These are phyloP conservation scores for Fusarium sp. DNA, from an alignment of 2,329 filamentous ascomycete genomes.

Conservation along the genomic window DNA sequence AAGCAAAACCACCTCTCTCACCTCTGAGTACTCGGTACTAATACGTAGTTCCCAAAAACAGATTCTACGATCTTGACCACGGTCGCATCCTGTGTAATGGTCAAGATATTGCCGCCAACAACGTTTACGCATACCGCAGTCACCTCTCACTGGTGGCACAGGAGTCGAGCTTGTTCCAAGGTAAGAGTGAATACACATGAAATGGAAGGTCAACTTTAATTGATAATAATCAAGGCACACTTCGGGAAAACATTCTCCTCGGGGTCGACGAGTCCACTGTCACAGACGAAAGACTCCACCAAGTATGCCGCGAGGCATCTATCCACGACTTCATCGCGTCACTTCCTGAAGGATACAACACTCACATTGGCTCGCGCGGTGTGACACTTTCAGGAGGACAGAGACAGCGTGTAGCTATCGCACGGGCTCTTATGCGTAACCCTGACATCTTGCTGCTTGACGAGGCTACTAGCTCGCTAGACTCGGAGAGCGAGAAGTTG, in stretches of 20 bases:
- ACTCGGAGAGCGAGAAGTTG: slow-evolving; percentile 72
- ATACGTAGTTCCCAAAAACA: no score
- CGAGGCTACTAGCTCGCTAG: slow-evolving; percentile 78
- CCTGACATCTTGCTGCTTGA: slow-evolving; percentile 77
- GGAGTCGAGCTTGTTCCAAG: slow-evolving; percentile 79
- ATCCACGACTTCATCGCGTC: slow-evolving; percentile 78
- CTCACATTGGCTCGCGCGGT: slow-evolving; percentile 75
- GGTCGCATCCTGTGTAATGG: slow-evolving; percentile 76
- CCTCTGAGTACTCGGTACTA: no score
- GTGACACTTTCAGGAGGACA: slow-evolving; percentile 77
- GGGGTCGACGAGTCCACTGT: slow-evolving; percentile 68
- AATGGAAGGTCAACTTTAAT: no score
- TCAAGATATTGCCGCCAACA: slow-evolving; percentile 68
- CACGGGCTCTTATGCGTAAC: slow-evolving; percentile 74
- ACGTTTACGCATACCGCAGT: slow-evolving; percentile 72
- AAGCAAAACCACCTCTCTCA: no score
- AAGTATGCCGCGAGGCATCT: slow-evolving; percentile 71
- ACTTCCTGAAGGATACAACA: slow-evolving; percentile 76
- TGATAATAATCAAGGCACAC: slow-evolving; percentile 22
- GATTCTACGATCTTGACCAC: slow-evolving; percentile 75
- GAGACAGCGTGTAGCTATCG: slow-evolving; percentile 77
- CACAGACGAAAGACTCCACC: slow-evolving; percentile 64
- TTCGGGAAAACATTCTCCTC: slow-evolving; percentile 74
- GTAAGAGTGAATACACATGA: slow-evolving; percentile 61
- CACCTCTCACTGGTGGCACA: slow-evolving; percentile 79